Conservation (phyloP, 345 rosid genomes). For the Lagerstroemia speciosa region DNA sequence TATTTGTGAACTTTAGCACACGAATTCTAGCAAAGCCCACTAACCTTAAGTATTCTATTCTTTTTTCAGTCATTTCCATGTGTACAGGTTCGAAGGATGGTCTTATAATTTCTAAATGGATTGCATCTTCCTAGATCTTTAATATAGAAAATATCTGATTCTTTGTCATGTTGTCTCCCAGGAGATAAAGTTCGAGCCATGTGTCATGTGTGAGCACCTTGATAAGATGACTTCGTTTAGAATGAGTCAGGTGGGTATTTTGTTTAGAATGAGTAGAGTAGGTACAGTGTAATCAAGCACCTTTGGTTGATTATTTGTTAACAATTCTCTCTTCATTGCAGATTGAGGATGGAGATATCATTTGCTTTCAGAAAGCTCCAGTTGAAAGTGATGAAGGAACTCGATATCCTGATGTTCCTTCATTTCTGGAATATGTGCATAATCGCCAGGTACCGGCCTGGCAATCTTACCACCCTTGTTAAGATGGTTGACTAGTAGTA, state of each 20-base stretch:
- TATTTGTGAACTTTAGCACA: too few species aligned
- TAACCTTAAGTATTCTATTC: background rate
- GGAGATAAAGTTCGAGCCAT: conserved; percentile 94
- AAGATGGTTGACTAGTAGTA: background rate
- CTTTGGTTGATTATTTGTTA: background rate
- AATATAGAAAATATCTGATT: background rate
- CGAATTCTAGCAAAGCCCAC: background rate
- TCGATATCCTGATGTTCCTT: conserved; percentile 70
- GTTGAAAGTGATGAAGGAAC: conserved; percentile 41
- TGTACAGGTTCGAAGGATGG: too few species aligned
- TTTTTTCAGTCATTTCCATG: background rate
- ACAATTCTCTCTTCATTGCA: conserved; percentile 18
- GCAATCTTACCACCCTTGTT: background rate
- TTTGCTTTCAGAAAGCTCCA: conserved; percentile 80
- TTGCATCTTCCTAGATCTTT: background rate
- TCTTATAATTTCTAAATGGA: background rate
- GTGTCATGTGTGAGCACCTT: conserved; percentile 88
- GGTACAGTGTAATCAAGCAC: background rate
- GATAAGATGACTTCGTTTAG: conserved; percentile 66
- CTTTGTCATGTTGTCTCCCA: conserved; percentile 12
- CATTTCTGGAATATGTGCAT: conserved; percentile 86
- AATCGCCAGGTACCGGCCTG: conserved; percentile 66
- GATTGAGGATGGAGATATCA: conserved; percentile 97
- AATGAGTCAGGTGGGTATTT: conserved; percentile 67
- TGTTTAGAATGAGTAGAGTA: conserved; percentile 76